Base-by-base conservation (phyloP, 2,329 filamentous ascomycete species). In the Sporothrix variecibatus region DNA sequence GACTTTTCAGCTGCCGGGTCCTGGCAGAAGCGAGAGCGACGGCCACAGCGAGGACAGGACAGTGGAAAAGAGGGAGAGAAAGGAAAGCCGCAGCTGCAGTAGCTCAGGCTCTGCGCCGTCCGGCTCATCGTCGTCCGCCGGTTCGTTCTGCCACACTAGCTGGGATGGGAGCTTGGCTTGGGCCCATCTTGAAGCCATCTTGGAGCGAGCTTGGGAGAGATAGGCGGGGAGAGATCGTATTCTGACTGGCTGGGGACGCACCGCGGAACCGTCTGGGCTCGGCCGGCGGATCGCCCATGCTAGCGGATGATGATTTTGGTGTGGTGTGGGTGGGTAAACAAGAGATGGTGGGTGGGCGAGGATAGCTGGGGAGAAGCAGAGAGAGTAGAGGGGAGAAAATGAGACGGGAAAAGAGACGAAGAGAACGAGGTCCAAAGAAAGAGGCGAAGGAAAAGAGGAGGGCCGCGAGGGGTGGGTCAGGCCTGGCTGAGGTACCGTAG, bases 1-100 rank as follows among this genome's bases (percentile, higher is more conserved):
- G 31, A 28, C 68, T 71, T 40, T 60, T 71, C 68, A 71, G 68
- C 68, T 71, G 49, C 68, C 68, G 68, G 68, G 68, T 26, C 34
- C 51, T 43, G 31, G 49, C 34, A 71, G 68, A 71, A 58, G 68
- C 62, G 62, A 67, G 38, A 28, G 12, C 62, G 62, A 67, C 38
- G 38, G 62, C 34, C 60, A 26, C n/a, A 15, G 60, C n/a, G 23
- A 28, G 34, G 9, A 20, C 43, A 23, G 15, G 46, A 51, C 7
- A 26, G 34, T 5, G 3, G 12, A 26, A 28, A 11, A 20, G 58
- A 7, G 8, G 9, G 17, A 40, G 8, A 6, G 0, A 38, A 5
- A 60, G 11, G 26, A 23, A 60, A 40, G 31, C 20, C 34, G 62
- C 7, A 56, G 51, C 26, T 43, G 64, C 58, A 62, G 58, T 62